Conservation (phyloP, 192 early-diverging fungal species). For the Linnemannia zychae region DNA sequence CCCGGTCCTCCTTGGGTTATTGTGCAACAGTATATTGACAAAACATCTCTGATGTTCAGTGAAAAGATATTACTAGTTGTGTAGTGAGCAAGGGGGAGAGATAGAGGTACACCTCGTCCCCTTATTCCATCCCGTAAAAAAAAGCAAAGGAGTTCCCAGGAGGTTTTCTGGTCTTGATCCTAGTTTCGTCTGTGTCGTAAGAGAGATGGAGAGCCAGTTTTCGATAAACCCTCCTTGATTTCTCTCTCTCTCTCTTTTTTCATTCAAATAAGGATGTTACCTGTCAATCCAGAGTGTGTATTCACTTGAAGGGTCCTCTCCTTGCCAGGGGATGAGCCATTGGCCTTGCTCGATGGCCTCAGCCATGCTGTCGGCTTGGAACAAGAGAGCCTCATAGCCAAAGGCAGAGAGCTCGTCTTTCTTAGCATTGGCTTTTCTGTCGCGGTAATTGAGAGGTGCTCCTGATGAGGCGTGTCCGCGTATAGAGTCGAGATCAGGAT, state of each 20-base stretch:
- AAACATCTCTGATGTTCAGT: too few relatives aligned
- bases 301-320: slow-evolving; percentile 39
- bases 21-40: too few relatives aligned
- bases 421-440: background rate
- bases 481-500: slow-evolving; percentile 39
- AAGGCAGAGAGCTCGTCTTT: slow-evolving; percentile 39
- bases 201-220: too few relatives aligned
- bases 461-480: background rate
- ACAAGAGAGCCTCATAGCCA: slow-evolving; percentile 43
- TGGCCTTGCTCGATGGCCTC: slow-evolving; percentile 54
- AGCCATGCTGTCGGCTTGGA: slow-evolving; percentile 23
- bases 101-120: too few relatives aligned
- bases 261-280: slow-evolving; percentile 19
- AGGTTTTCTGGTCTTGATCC: too few relatives aligned
- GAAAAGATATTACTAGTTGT: too few relatives aligned
- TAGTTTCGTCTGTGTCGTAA: too few relatives aligned
- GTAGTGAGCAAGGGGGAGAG: too few relatives aligned
- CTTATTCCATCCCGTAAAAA: too few relatives aligned
- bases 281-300: slow-evolving; percentile 50
- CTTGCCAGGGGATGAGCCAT: slow-evolving; percentile 52
- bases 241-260: too few relatives aligned
- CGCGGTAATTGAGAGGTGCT: background rate
- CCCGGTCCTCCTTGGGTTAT: too few relatives aligned
- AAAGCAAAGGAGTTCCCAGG: too few relatives aligned
- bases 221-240: background rate